These are phyloP conservation scores for Prunus yedoensis DNA, from an alignment of 331 rosid genomes.

Conservation along the genomic window DNA sequence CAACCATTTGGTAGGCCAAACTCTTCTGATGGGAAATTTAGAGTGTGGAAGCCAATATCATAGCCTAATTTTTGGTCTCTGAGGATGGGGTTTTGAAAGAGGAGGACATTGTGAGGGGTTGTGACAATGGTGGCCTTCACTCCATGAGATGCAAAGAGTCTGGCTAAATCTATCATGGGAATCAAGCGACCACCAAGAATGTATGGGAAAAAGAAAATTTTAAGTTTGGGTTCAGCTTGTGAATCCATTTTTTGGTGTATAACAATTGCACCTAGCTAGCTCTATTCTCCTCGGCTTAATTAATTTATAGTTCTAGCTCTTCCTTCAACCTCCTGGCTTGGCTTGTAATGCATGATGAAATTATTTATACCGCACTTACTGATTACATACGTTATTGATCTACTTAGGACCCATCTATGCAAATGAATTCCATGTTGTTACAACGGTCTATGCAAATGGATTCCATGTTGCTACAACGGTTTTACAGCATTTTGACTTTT, in stretches of 20 bases:
- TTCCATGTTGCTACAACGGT: neutral
- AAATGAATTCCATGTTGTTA: neutral
- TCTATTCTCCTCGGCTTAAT: neutral
- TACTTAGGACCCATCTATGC: neutral
- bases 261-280: neutral
- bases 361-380: neutral
- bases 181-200: conserved; percentile 57
- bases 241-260: conserved; percentile 9
- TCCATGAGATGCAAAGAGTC: conserved; percentile 57
- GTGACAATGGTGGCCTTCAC: conserved; percentile 47
- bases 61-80: conserved; percentile 40
- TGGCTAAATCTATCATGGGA: conserved; percentile 70
- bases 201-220: conserved; percentile 53
- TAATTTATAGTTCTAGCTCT: neutral
- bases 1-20: conserved; percentile 27
- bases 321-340: neutral
- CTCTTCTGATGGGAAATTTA: conserved; percentile 23
- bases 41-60: conserved; percentile 33
- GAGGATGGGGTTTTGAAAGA: conserved; percentile 37
- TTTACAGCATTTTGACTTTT: neutral
- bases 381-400: neutral
- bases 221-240: conserved; percentile 19
- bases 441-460: too few species aligned
- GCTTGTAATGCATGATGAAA: neutral
- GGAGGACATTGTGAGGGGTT: conserved; percentile 33